Evolutionary conservation across 345 rosid species (phyloP), one percentile per base, ranked within the genome.

Genomic region (Angophora floribunda): DNA sequence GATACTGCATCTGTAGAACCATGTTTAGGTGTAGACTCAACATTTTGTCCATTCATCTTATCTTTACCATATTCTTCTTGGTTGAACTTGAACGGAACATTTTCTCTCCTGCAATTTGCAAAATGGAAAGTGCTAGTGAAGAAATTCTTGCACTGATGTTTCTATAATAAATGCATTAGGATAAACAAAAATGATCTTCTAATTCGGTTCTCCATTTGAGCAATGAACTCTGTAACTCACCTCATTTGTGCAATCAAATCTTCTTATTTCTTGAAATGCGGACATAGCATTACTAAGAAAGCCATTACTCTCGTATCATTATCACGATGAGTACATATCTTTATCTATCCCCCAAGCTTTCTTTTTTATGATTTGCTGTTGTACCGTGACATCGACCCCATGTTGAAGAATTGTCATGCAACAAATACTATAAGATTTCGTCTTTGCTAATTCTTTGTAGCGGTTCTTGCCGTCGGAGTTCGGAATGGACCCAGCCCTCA

Each of bases 401-500:
- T 28, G 70, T 85, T 22, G 47, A 85, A 52, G 13, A 19, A 36
- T 50, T 22, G 1, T 2, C 55, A 6, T 41, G 67, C 28, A 21
- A 52, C 47, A n/a, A 0, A 9, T 22, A 17, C 24, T 36, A 32
- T 19, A 8, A 55, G 14, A 12, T 9, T 21, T 51, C 13, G 41
- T 50, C 47, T 24, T 44, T 10, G 84, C 45, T 26, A 4, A 22
- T 52, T 88, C 36, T 44, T 24, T 88, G 65, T 57, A 97, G 99
- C 91, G 98, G 32, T 96, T 97, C 89, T 88, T 97, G 91, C 99
- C 98, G 0, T 96, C 99, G 5, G 99, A 97, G 87, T 97, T 96
- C 87, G 99, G 99, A 8, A 96, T 94, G 92, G 98, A 97, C 89
- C 98, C 99, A 45, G 85, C 98, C 2, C 86, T 92, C 22, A 97